phyloP scores from a whole-genome alignment of 2,329 filamentous ascomycete species.

The Onygena corvina region DNA sequence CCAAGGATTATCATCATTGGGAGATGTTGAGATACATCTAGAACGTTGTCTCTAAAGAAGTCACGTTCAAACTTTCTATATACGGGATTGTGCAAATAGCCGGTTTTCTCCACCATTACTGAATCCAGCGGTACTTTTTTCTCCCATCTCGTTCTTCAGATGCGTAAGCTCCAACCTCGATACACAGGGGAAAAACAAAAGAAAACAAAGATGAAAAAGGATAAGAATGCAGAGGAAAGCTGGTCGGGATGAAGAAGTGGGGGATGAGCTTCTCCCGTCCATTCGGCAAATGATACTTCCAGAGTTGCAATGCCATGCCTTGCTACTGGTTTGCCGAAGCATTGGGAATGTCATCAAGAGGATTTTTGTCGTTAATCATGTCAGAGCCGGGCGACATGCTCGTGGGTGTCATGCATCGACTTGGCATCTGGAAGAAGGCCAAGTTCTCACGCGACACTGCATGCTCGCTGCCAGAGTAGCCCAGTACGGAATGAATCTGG shows the following conservation, averaged over 20 bases:
- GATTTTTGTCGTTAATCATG: slow-evolving; percentile 1
- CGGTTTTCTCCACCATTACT: not conserved
- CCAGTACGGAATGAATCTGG: slow-evolving; percentile 67
- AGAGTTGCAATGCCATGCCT: not conserved
- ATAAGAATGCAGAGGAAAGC: too few relatives aligned
- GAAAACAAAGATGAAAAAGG: not conserved
- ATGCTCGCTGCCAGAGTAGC: slow-evolving; percentile 91
- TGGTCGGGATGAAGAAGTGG: not conserved
- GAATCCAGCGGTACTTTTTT: slow-evolving; percentile 5
- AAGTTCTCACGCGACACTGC: slow-evolving; percentile 81
- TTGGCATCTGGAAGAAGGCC: slow-evolving; percentile 48
- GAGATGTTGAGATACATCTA: slow-evolving; percentile 4
- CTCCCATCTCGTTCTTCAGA: not conserved
- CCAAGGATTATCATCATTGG: not conserved
- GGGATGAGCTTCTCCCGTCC: not conserved
- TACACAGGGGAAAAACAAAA: not conserved
- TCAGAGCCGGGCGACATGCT: not conserved
- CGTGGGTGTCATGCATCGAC: slow-evolving; percentile 7
- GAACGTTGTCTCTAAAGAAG: not conserved
- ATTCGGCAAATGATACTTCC: not conserved
- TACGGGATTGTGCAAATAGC: slow-evolving; percentile 4
- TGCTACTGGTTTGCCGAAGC: not conserved
- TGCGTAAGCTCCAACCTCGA: not conserved
- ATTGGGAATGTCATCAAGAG: slow-evolving; percentile 2
- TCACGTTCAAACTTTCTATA: slow-evolving; percentile 1